A percentile compares a stretch with the other conserved stretches of the same genome.
These are phyloP conservation scores for Perilla frutescens DNA, from an alignment of 257 asterid genomes.

Conservation along the genomic window DNA sequence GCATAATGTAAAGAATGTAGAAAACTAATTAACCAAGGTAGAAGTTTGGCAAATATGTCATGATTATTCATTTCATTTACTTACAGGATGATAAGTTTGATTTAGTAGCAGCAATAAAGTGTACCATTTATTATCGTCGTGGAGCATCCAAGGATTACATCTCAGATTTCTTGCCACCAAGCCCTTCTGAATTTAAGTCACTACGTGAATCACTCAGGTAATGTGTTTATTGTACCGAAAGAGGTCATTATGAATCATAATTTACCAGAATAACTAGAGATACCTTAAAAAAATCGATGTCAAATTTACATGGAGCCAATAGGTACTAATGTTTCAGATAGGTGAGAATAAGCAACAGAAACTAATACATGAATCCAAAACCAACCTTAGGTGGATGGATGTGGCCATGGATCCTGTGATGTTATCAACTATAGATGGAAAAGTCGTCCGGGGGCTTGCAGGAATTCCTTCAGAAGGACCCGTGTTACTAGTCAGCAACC, in stretches of 20 bases:
- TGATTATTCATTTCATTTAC: neutral
- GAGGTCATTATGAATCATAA: no score
- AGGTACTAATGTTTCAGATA: neutral
- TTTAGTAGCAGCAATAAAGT: conserved; percentile 51
- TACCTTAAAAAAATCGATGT: neutral
- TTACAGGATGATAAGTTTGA: conserved; percentile 56
- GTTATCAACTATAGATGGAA: conserved; percentile 20
- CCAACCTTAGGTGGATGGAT: conserved; percentile 33
- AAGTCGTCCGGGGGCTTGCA: conserved; percentile 22
- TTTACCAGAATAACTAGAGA: no score
- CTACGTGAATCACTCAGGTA: conserved; percentile 50
- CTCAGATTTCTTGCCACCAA: conserved; percentile 59
- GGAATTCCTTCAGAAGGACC: conserved; percentile 38
- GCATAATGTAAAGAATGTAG: no score
- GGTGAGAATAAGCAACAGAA: neutral
- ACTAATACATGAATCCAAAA: neutral
- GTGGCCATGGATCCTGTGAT: conserved; percentile 27
- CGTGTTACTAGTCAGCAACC: conserved; percentile 24
- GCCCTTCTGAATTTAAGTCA: conserved; percentile 43
- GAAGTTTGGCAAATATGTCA: neutral
- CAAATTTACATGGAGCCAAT: neutral
- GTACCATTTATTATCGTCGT: conserved; percentile 55
- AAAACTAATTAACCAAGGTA: neutral
- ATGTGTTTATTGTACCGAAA: neutral
- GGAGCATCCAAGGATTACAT: conserved; percentile 47